phyloP scores from a whole-genome alignment of 345 rosid species.

The Bruguiera gymnorhiza region DNA sequence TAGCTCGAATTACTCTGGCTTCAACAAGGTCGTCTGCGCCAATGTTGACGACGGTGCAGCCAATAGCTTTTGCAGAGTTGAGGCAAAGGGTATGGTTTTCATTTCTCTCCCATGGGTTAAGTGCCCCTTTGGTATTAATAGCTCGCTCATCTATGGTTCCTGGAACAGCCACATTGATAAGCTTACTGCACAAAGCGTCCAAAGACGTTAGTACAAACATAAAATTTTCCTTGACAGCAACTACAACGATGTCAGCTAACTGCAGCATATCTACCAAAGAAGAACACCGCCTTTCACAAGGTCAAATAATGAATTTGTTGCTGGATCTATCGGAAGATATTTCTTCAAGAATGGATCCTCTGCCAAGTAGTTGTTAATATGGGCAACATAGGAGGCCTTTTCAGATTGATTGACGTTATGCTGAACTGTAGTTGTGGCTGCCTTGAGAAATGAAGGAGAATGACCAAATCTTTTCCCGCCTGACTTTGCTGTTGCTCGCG shows the following conservation, averaged over 20 bases:
- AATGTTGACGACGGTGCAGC: slow-evolving; percentile 96
- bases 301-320: slow-evolving; percentile 79
- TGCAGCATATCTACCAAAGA: slow-evolving; percentile 59
- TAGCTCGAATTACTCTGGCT: slow-evolving; percentile 71
- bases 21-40: slow-evolving; percentile 91
- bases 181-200: slow-evolving; percentile 67
- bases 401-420: slow-evolving; percentile 85
- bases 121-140: slow-evolving; percentile 71
- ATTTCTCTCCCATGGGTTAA: slow-evolving; percentile 98
- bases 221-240: slow-evolving; percentile 5
- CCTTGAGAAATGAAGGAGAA: slow-evolving; percentile 73
- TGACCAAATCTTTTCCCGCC: slow-evolving; percentile 48
- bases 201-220: slow-evolving; percentile 15
- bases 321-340: slow-evolving; percentile 79
- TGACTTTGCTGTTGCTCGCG: slow-evolving; percentile 52
- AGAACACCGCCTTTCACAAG: slow-evolving; percentile 91
- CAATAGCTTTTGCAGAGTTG: slow-evolving; percentile 98
- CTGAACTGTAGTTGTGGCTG: slow-evolving; percentile 81
- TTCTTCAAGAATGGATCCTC: slow-evolving; percentile 81
- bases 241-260: not conserved
- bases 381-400: slow-evolving; percentile 89
- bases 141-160: slow-evolving; percentile 99
- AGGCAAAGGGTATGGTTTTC: slow-evolving; percentile 98
- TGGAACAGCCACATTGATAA: slow-evolving; percentile 96
- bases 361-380: slow-evolving; percentile 69